phyloP scores from a whole-genome alignment of 2,329 filamentous ascomycete genomes.

The Dactylonectria estremocensis region DNA sequence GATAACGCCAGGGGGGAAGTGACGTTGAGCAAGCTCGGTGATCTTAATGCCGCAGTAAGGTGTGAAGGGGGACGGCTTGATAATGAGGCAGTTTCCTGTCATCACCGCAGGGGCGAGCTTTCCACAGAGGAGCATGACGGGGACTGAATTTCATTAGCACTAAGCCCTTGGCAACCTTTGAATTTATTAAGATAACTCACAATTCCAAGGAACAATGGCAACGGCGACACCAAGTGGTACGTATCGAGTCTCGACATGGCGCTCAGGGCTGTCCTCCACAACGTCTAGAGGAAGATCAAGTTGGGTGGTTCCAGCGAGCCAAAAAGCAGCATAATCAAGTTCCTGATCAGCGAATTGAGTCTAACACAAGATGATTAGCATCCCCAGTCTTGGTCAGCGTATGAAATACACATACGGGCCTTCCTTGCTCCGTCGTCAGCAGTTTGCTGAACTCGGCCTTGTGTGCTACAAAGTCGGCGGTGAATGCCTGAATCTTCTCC shows the following conservation, averaged over 20 bases:
- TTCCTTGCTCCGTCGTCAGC: slow-evolving; percentile 3
- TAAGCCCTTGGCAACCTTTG: background rate
- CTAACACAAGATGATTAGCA: background rate
- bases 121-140: slow-evolving; percentile 8
- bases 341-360: background rate
- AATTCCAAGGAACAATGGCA: slow-evolving; percentile 19
- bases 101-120: slow-evolving; percentile 58
- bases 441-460: background rate
- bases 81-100: background rate
- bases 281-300: slow-evolving; percentile 8
- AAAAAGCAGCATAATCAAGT: background rate
- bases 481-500: background rate
- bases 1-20: background rate
- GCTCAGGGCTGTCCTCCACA: slow-evolving; percentile 1
- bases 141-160: background rate
- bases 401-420: background rate
- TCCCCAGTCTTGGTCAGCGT: background rate
- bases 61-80: background rate
- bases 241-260: slow-evolving; percentile 2
- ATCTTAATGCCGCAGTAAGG: background rate
- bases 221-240: slow-evolving; percentile 14
- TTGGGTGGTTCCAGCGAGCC: slow-evolving; percentile 9
- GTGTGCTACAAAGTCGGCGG: background rate
- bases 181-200: background rate
- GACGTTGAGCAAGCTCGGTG: background rate